phyloP scores from a whole-genome alignment of 257 asterid species.

The Avicennia marina region DNA sequence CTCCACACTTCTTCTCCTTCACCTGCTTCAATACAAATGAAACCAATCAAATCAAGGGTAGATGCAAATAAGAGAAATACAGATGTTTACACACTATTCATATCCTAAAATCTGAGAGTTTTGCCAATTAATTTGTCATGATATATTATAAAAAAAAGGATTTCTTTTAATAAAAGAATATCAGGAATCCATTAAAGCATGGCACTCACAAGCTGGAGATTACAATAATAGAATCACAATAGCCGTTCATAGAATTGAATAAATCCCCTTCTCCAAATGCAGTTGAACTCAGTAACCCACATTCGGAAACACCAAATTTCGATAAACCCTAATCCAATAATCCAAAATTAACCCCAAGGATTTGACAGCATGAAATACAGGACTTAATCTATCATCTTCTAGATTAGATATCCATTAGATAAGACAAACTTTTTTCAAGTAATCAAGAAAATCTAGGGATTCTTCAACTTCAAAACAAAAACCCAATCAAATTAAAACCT shows the following conservation, averaged over 20 bases:
- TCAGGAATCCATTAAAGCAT: constrained; percentile 9
- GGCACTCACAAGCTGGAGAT: neutral
- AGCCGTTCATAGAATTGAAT: neutral
- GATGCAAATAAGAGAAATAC: neutral
- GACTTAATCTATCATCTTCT: constrained; percentile 11
- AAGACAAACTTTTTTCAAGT: no score
- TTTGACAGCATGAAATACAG: neutral
- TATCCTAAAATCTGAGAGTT: neutral
- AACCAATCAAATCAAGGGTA: neutral
- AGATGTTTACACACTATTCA: neutral
- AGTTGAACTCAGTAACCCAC: constrained; percentile 15
- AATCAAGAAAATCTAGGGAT: constrained; percentile 10
- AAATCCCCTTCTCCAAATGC: constrained; percentile 16
- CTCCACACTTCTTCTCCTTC: constrained; percentile 43
- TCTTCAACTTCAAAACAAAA: constrained; percentile 18
- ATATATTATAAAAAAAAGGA: neutral
- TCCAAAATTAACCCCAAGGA: constrained; percentile 13
- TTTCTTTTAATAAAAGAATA: neutral
- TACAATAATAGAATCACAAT: neutral
- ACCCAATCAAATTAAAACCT: constrained; percentile 18
- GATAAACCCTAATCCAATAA: constrained; percentile 35
- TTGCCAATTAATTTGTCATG: neutral
- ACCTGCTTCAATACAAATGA: constrained; percentile 29
- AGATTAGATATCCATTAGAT: constrained; percentile 5
- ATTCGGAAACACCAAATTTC: constrained; percentile 12